phyloP scores from a whole-genome alignment of 1,284 basidiomycete genomes.

The Cryptococcus sp. region DNA sequence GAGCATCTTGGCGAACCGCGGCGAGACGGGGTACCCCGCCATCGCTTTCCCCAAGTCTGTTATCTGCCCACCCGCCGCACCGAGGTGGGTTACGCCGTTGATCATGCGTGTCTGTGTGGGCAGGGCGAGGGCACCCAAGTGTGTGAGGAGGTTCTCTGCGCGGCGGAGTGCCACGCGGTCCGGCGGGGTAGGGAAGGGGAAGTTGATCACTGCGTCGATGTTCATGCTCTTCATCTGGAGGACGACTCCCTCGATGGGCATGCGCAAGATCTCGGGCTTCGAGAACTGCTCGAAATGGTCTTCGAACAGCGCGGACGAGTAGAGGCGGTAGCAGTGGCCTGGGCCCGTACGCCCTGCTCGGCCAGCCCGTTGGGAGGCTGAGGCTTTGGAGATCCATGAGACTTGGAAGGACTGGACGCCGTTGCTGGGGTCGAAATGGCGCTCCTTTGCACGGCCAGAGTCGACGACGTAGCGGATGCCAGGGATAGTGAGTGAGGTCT shows the following conservation, averaged over 20 bases:
- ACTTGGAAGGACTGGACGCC: conserved; percentile 71
- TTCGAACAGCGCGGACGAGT: conserved; percentile 76
- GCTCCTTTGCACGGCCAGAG: conserved; percentile 75
- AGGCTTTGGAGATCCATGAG: conserved; percentile 72
- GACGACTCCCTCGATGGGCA: conserved; percentile 95
- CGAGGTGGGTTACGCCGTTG: conserved; percentile 38
- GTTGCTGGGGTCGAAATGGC: conserved; percentile 59
- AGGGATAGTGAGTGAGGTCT: conserved; percentile 74
- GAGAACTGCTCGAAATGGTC: conserved; percentile 86
- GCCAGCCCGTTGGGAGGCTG: conserved; percentile 67
- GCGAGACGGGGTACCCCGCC: conserved; percentile 89
- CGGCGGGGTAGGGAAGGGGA: conserved; percentile 96
- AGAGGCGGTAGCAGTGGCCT: conserved; percentile 73
- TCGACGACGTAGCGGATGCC: conserved; percentile 74
- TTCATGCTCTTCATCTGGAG: conserved; percentile 99
- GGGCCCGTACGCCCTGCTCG: conserved; percentile 74
- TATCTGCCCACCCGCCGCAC: conserved; percentile 60
- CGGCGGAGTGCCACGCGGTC: conserved; percentile 72
- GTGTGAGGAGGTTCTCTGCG: conserved; percentile 75
- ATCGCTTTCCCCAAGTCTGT: conserved; percentile 85
- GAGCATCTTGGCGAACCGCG: conserved; percentile 91
- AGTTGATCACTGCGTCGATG: conserved; percentile 92
- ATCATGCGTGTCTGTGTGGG: conserved; percentile 49
- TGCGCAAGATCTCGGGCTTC: conserved; percentile 87
- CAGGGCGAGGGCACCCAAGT: conserved; percentile 75